Evolutionary conservation across 345 rosid species (phyloP), one percentile per base, ranked within the genome.

Genomic region (Chamaenerion angustifolium): DNA sequence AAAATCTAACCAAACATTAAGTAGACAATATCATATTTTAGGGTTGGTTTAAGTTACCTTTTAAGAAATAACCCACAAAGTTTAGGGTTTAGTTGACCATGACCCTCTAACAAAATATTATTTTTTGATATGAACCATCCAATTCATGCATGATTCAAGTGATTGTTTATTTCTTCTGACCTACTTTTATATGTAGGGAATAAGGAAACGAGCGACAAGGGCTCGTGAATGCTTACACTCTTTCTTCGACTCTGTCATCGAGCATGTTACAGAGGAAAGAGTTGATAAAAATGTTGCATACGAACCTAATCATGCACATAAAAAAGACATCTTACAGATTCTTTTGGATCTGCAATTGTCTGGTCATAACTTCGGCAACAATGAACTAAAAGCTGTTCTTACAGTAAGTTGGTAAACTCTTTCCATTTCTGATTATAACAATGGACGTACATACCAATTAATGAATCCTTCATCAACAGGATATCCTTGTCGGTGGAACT

Each of bases 181-280:
- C 7, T 31, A 31, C 5, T 31, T 31, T 2, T 23, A 23, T 23
- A 23, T 31, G 37, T 31, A 31, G 63, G 79, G 81, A 35, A 16
- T 69, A 6, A 54, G 52, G 52, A 68, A 46, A 57, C 27, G 55
- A 8, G 27, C 56, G 16, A 56, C 11, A 56, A 48, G 54, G 46
- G 11, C 64, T 3, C 3, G 7, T 0, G 3, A 1, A 4, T 11
- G 16, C 31, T 14, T 67, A 1, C 76, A 75, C 9, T 8, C 54
- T 4, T 46, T 67, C 42, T 42, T 68, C 9, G 46, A 66, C 10
- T 54, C 31, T 6, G 47, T 59, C n/a, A 65, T 79, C 9, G 65
- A 68, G 15, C 41, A 23, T 10, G 46, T 56, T 46, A 41, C 6
- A 17, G n/a, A 23, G 18, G n/a, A n/a, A n/a, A n/a, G n/a, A n/a